phyloP scores from a whole-genome alignment of 108 stramenopile genomes.

The Mediolabrus comicus region DNA sequence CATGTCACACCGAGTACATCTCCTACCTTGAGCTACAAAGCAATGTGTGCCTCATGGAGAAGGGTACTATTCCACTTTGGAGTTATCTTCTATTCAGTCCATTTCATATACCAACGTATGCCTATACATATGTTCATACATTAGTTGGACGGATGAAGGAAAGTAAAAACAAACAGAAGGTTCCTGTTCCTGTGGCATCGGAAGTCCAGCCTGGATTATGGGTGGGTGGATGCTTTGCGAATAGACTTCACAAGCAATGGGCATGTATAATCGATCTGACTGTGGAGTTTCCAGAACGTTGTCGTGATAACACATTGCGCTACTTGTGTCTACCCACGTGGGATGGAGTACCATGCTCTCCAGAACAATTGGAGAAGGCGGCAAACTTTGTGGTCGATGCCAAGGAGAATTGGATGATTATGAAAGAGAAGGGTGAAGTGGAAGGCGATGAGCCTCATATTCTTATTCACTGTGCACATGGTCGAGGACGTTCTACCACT shows the following conservation, averaged over 20 bases:
- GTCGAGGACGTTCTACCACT: constrained; percentile 77
- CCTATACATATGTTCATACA: constrained; percentile 77
- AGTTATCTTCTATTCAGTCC: constrained; percentile 72
- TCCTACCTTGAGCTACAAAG: too few species aligned
- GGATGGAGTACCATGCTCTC: constrained; percentile 86
- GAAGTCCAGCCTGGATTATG: constrained; percentile 87
- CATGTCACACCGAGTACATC: too few species aligned
- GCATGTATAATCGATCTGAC: constrained; percentile 83
- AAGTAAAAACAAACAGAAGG: constrained; percentile 36
- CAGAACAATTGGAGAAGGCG: constrained; percentile 76
- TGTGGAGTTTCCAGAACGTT: constrained; percentile 85
- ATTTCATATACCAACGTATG: constrained; percentile 72
- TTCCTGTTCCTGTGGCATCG: constrained; percentile 73
- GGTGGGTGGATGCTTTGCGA: constrained; percentile 81
- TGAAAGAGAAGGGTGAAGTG: constrained; percentile 60
- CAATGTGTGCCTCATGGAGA: too few species aligned
- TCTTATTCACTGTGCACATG: constrained; percentile 87
- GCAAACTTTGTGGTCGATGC: constrained; percentile 77
- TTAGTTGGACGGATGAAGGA: constrained; percentile 44
- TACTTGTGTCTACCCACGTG: constrained; percentile 78
- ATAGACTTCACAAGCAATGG: constrained; percentile 80
- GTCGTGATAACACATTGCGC: constrained; percentile 51
- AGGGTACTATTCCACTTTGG: constrained; percentile 78
- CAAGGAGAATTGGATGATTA: constrained; percentile 34
- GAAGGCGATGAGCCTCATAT: constrained; percentile 28